phyloP scores from a whole-genome alignment of 2,329 filamentous ascomycete species.

The Paracorniculantispora psalliotae region DNA sequence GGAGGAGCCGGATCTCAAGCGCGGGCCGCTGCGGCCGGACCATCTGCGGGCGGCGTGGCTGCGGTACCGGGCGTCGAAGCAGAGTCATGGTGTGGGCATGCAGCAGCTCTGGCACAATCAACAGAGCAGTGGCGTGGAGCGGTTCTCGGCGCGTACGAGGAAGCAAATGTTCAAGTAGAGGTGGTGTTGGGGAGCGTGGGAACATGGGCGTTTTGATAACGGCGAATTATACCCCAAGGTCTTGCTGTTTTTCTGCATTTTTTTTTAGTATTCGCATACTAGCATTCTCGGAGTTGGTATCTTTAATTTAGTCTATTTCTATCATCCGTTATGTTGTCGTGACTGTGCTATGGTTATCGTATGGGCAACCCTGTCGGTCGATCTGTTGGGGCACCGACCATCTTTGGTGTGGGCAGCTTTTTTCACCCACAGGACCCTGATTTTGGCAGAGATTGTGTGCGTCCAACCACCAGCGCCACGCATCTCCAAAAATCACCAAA shows the following conservation, averaged over 20 bases:
- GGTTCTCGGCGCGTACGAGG: slow-evolving; percentile 51
- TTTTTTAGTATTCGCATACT: neutral
- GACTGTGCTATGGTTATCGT: neutral
- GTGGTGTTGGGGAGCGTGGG: neutral
- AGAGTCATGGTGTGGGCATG: slow-evolving; percentile 58
- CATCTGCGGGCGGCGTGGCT: slow-evolving; percentile 70
- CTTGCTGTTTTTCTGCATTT: neutral
- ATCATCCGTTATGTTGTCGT: neutral
- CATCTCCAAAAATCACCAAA: neutral
- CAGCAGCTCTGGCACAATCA: slow-evolving; percentile 58
- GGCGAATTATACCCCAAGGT: slow-evolving; percentile 6
- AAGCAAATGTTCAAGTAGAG: slow-evolving; percentile 47
- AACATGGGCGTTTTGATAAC: neutral
- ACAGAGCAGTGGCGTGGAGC: slow-evolving; percentile 53
- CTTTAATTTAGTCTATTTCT: neutral
- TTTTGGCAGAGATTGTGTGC: neutral
- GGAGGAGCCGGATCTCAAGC: slow-evolving; percentile 24
- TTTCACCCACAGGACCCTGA: neutral
- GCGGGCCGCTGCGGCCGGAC: slow-evolving; percentile 64
- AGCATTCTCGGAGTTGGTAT: neutral
- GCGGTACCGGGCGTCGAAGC: slow-evolving; percentile 58
- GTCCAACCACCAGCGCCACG: neutral
- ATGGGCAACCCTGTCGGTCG: neutral
- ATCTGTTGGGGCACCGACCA: neutral
- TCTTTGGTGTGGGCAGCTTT: neutral